Percentiles rank a stretch among this genome's conserved stretches.
phyloP scores from a whole-genome alignment of 345 rosid species.

The Cardamine resedifolia region DNA sequence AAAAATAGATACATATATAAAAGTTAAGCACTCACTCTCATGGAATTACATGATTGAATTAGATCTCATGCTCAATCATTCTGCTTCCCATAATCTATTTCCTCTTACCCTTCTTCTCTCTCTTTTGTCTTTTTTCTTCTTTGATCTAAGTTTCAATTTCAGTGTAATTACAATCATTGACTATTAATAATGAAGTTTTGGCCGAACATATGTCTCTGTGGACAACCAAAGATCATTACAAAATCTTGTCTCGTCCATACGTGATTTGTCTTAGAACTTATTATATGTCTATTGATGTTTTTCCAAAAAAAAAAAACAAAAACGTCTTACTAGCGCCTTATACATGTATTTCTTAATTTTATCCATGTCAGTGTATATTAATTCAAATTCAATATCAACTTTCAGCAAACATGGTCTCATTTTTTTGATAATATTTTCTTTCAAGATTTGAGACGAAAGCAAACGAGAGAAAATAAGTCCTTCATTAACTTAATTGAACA shows the following conservation, averaged over 20 bases:
- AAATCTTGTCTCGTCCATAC: conserved; percentile 30
- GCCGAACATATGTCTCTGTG: not conserved
- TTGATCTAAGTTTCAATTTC: conserved; percentile 24
- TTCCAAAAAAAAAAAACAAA: too few relatives aligned
- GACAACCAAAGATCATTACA: conserved; percentile 30
- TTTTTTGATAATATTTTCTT: not conserved
- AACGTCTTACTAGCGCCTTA: not conserved
- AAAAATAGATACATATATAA: conserved; percentile 9
- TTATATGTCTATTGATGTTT: not conserved
- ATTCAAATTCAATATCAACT: not conserved
- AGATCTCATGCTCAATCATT: conserved; percentile 43
- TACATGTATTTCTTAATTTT: not conserved
- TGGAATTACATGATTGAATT: conserved; percentile 24
- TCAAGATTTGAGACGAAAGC: not conserved
- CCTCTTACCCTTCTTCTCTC: not conserved
- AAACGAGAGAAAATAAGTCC: not conserved
- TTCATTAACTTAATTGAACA: not conserved
- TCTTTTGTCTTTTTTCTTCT: not conserved
- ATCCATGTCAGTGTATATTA: not conserved
- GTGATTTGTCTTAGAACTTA: conserved; percentile 18
- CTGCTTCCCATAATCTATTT: conserved; percentile 35
- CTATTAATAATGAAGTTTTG: conserved; percentile 32
- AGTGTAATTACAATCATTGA: conserved; percentile 37
- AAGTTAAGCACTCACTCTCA: conserved; percentile 34
- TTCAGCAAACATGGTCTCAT: not conserved